These are phyloP conservation scores for Fusarium oxysporum DNA, from an alignment of 2,329 filamentous ascomycete genomes.

Conservation along the genomic window DNA sequence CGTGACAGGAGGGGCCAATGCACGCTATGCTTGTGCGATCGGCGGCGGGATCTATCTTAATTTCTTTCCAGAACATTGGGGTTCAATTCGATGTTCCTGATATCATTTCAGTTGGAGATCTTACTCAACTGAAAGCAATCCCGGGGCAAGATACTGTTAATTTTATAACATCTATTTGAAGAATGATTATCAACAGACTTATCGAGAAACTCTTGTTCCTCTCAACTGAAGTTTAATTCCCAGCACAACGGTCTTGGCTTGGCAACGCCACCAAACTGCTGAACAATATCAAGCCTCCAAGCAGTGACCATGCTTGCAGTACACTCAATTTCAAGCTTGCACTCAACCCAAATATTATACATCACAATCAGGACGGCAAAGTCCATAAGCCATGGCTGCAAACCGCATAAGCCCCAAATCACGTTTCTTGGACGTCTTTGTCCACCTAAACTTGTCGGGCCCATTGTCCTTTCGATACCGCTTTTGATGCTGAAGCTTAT, in stretches of 20 bases:
- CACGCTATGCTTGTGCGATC: background rate
- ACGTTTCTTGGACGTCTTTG: background rate
- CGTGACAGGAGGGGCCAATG: background rate
- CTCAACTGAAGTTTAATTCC: background rate
- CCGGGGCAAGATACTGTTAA: too few relatives aligned
- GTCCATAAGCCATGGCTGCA: background rate
- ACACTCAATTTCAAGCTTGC: background rate
- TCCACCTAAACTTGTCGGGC: background rate
- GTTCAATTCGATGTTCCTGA: background rate
- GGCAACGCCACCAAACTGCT: slow-evolving; percentile 4
- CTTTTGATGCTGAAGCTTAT: background rate
- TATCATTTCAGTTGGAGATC: background rate
- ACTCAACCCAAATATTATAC: too few relatives aligned
- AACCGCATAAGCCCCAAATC: background rate
- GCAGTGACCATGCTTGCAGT: slow-evolving; percentile 1
- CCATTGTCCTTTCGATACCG: slow-evolving; percentile 3
- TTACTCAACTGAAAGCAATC: background rate
- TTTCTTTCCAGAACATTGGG: background rate
- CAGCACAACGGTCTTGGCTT: background rate
- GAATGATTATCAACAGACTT: background rate
- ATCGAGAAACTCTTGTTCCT: background rate
- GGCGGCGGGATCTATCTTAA: background rate
- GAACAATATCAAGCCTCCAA: slow-evolving; percentile 23
- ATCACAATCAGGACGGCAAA: background rate
- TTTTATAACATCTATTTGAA: background rate